phyloP scores from a whole-genome alignment of 2,329 filamentous ascomycete genomes.

The Thyridium curvatum region DNA sequence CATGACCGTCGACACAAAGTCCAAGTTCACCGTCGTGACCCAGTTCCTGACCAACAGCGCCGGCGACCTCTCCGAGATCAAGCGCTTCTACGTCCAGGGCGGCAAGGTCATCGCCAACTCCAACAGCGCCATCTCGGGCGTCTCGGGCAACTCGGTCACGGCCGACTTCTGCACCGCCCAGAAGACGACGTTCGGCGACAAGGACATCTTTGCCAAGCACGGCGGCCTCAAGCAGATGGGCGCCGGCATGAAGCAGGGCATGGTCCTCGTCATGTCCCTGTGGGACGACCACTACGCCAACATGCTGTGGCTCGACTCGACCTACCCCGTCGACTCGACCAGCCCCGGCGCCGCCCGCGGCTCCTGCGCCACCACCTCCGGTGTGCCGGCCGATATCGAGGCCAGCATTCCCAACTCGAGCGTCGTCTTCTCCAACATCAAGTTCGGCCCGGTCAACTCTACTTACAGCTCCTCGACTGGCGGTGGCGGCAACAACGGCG shows the following conservation, averaged over 20 bases:
- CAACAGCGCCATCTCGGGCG: slow-evolving; percentile 28
- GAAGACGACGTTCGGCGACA: slow-evolving; percentile 51
- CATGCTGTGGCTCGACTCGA: slow-evolving; percentile 72
- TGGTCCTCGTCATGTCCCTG: slow-evolving; percentile 43
- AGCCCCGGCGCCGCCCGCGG: slow-evolving; percentile 46
- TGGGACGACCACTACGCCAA: slow-evolving; percentile 62
- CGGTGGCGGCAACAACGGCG: no score
- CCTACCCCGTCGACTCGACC: slow-evolving; percentile 46
- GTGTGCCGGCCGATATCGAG: slow-evolving; percentile 45
- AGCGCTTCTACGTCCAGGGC: slow-evolving; percentile 60
- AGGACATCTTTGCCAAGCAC: slow-evolving; percentile 42
- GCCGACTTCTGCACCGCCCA: slow-evolving; percentile 51
- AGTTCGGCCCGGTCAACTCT: no score
- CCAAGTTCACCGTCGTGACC: slow-evolving; percentile 59
- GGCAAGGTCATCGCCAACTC: slow-evolving; percentile 52
- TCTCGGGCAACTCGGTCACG: slow-evolving; percentile 44
- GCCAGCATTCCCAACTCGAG: slow-evolving; percentile 34
- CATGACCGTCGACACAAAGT: slow-evolving; percentile 51
- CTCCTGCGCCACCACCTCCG: slow-evolving; percentile 44
- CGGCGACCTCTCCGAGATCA: slow-evolving; percentile 53
- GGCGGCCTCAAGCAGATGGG: slow-evolving; percentile 56
- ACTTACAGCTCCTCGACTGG: no score
- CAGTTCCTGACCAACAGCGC: slow-evolving; percentile 47
- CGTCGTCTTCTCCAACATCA: slow-evolving; percentile 38
- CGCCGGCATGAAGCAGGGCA: slow-evolving; percentile 29